Evolutionary conservation across 1,284 basidiomycete genomes (phyloP), one percentile per base, ranked within the genome.

Genomic region (Paramarasmius palmivorus): DNA sequence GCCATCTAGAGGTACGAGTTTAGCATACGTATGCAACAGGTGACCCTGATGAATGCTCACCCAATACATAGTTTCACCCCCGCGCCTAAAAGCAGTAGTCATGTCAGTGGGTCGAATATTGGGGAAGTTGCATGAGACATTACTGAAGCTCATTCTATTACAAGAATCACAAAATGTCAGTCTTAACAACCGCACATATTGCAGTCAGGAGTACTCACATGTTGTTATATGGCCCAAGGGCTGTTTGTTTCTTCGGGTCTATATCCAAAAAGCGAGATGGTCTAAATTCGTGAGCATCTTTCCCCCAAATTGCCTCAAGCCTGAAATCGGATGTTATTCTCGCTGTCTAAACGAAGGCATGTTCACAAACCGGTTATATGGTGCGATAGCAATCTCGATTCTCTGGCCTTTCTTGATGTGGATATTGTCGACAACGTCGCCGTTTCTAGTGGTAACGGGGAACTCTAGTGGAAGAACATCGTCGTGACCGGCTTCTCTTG

Each of bases 371-470:
- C 57, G 47, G 32, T 58, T 53, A 50, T 58, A 55, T 19, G 29
- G 29, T 7, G 36, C 35, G 15, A 55, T 53, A 22, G 45, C 49
- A 40, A 55, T 47, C 10, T 59, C 9, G 4, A 67, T 50, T 10
- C 51, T 48, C 25, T 59, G 56, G 10, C 65, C 65, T 46, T 61
- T 61, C 6, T 50, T 35, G n/a, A 67, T 42, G 4, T 62, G 61
- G 22, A 66, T 57, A 29, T 62, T 56, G 10, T 45, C 23, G 12
- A 62, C 52, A 15, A 45, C 37, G 17, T 61, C 40, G n/a, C 59
- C 63, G 4, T 51, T 50, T 19, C 32, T 52, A 10, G 62, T 60
- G 15, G 36, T 48, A 14, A 63, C 52, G 12, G 63, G 59, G 2
- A 48, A 34, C 1, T 59, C 38, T 14, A 63, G 54, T 7, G 64